Conservation (phyloP, 148 eudicot species). For the Fallopia convolvulus region DNA sequence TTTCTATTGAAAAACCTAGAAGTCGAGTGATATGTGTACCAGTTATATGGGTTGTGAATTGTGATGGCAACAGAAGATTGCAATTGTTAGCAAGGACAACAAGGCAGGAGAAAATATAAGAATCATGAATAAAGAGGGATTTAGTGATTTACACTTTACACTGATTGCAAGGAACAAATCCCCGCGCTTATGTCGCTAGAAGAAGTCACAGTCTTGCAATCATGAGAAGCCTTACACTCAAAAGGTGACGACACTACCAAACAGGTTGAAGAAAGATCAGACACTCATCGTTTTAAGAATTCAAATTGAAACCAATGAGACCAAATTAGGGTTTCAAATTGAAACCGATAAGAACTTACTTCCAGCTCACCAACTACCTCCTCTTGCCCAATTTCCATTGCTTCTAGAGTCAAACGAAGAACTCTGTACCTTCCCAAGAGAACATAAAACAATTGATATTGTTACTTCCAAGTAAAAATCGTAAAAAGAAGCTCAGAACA, state of each 20-base stretch:
- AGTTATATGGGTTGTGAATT: no score
- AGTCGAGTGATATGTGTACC: no score
- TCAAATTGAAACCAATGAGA: not conserved
- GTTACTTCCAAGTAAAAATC: not conserved
- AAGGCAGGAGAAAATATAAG: no score
- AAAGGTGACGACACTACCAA: not conserved
- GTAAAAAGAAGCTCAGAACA: not conserved
- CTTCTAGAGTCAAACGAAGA: slow-evolving; percentile 52
- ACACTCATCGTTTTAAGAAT: not conserved
- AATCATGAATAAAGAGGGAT: not conserved
- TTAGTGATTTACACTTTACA: not conserved
- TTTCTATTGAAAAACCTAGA: no score
- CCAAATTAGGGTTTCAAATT: slow-evolving; percentile 5
- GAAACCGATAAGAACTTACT: slow-evolving; percentile 17
- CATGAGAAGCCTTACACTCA: no score
- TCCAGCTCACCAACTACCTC: slow-evolving; percentile 14
- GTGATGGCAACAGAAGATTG: no score
- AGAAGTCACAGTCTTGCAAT: no score
- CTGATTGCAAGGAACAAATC: not conserved
- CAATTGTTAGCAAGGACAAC: no score
- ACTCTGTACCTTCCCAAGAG: slow-evolving; percentile 24
- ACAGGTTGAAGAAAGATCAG: not conserved
- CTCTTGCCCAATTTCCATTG: slow-evolving; percentile 49
- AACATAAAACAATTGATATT: not conserved
- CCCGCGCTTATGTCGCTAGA: not conserved